Percentiles rank a stretch among this genome's conserved stretches.
Evolutionary conservation across 2,329 filamentous ascomycete species (phyloP).

Genomic region (Didymella lethalis): DNA sequence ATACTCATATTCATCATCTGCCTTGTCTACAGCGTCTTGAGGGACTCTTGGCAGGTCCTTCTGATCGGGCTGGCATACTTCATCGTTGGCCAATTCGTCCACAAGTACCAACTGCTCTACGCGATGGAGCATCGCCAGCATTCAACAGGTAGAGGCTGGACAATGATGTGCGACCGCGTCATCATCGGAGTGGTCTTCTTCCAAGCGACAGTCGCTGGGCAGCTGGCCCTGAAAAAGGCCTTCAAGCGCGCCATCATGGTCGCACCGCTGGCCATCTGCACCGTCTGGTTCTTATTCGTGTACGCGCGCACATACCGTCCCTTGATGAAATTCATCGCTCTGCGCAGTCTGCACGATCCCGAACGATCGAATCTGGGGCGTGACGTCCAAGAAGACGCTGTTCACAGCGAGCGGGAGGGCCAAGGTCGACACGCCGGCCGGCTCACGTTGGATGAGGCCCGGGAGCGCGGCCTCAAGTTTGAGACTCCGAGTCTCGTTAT

Average conservation of each 20-base stretch:
- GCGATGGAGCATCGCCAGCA: conserved; percentile 98
- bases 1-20: conserved; percentile 95
- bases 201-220: conserved; percentile 88
- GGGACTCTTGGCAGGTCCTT: conserved; percentile 80
- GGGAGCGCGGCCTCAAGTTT: conserved; percentile 74
- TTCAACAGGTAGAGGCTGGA: conserved; percentile 92
- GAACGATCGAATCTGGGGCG: conserved; percentile 60
- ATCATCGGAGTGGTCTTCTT: conserved; percentile 87
- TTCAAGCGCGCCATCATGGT: conserved; percentile 77
- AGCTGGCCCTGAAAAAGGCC: conserved; percentile 77
- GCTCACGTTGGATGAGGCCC: conserved; percentile 75
- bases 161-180: conserved; percentile 93
- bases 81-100: conserved; percentile 81
- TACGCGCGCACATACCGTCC: conserved; percentile 84
- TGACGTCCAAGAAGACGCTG: conserved; percentile 55
- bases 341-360: conserved; percentile 79
- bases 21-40: conserved; percentile 89
- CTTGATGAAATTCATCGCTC: conserved; percentile 88
- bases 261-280: conserved; percentile 77
- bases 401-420: conserved; percentile 22
- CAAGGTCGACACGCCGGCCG: conserved; percentile 36
- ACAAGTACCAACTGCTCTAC: conserved; percentile 97
- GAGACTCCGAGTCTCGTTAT: conserved; percentile 77
- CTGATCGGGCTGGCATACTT: conserved; percentile 86
- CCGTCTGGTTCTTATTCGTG: conserved; percentile 88